These are phyloP conservation scores for Fusarium agapanthi DNA, from an alignment of 2,329 filamentous ascomycete genomes.

Conservation along the genomic window DNA sequence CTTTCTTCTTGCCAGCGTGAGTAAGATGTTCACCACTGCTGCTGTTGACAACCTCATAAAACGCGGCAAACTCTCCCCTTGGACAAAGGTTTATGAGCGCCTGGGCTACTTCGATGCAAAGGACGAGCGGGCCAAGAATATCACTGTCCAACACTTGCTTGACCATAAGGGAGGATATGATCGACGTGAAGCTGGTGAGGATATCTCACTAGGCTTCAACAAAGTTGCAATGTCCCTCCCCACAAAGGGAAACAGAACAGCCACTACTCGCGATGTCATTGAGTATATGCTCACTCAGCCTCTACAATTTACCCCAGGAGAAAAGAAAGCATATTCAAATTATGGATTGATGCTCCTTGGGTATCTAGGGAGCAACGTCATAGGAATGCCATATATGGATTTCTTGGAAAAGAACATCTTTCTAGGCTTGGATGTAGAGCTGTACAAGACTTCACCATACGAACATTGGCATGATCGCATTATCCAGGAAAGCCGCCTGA, in stretches of 20 bases:
- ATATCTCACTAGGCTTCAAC: conserved; percentile 13
- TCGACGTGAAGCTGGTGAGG: conserved; percentile 6
- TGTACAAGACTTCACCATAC: conserved; percentile 4
- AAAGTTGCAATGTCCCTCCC: conserved; percentile 8
- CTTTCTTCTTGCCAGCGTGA: conserved; percentile 28
- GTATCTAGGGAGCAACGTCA: conserved; percentile 25
- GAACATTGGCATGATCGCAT: conserved; percentile 16
- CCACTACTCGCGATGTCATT: conserved; percentile 26
- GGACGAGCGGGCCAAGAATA: conserved; percentile 8
- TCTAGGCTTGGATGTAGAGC: conserved; percentile 11
- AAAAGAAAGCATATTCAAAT: conserved; percentile 20
- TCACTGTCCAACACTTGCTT: conserved; percentile 28
- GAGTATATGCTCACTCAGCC: conserved; percentile 19
- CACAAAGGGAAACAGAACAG: conserved; percentile 9
- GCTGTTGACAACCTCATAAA: conserved; percentile 10
- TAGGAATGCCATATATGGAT: conserved; percentile 10
- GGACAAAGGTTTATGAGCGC: conserved; percentile 15
- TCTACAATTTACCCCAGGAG: conserved; percentile 21
- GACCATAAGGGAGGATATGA: conserved; percentile 23
- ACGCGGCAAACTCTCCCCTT: not conserved
- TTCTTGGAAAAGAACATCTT: conserved; percentile 28
- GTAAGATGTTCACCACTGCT: conserved; percentile 26
- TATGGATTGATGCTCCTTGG: conserved; percentile 24
- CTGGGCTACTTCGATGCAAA: conserved; percentile 14
- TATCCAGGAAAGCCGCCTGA: conserved; percentile 24